phyloP scores from a whole-genome alignment of 2,329 filamentous ascomycete genomes.

The Knufia petricola region DNA sequence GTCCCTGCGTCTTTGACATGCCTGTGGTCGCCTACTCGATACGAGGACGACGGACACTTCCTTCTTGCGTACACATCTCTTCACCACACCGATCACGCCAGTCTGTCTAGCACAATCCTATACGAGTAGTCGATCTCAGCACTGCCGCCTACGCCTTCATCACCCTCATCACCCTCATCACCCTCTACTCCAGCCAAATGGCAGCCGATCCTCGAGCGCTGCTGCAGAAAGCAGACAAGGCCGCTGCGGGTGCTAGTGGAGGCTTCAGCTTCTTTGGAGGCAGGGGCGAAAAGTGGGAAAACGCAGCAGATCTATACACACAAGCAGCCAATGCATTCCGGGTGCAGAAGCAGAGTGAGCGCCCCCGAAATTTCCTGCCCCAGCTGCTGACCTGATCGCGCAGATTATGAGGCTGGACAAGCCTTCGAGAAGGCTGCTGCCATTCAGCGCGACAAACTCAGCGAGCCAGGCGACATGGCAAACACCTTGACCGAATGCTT shows the following conservation, averaged over 20 bases:
- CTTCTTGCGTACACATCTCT: neutral
- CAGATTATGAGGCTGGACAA: slow-evolving; percentile 75
- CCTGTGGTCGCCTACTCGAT: too few species aligned
- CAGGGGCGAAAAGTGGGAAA: slow-evolving; percentile 77
- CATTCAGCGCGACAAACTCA: slow-evolving; percentile 70
- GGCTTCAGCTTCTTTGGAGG: slow-evolving; percentile 89
- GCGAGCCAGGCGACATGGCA: slow-evolving; percentile 85
- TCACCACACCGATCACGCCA: neutral
- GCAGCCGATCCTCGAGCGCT: slow-evolving; percentile 68
- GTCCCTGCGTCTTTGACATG: neutral
- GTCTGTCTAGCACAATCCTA: too few species aligned
- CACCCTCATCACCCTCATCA: neutral
- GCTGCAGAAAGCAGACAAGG: slow-evolving; percentile 82
- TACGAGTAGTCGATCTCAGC: too few species aligned
- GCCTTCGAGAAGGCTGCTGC: slow-evolving; percentile 79
- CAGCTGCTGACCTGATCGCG: slow-evolving; percentile 3
- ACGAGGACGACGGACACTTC: too few species aligned
- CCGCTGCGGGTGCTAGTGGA: slow-evolving; percentile 59
- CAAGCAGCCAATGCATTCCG: slow-evolving; percentile 88
- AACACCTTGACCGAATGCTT: slow-evolving; percentile 84
- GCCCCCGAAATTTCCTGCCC: slow-evolving; percentile 1
- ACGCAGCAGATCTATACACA: slow-evolving; percentile 76
- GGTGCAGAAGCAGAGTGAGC: slow-evolving; percentile 70
- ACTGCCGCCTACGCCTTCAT: too few species aligned
- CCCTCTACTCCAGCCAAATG: slow-evolving; percentile 40